Evolutionary conservation across 2,329 filamentous ascomycete genomes (phyloP), one percentile per base, ranked within the genome.

Genomic region (Phialophora expanda): DNA sequence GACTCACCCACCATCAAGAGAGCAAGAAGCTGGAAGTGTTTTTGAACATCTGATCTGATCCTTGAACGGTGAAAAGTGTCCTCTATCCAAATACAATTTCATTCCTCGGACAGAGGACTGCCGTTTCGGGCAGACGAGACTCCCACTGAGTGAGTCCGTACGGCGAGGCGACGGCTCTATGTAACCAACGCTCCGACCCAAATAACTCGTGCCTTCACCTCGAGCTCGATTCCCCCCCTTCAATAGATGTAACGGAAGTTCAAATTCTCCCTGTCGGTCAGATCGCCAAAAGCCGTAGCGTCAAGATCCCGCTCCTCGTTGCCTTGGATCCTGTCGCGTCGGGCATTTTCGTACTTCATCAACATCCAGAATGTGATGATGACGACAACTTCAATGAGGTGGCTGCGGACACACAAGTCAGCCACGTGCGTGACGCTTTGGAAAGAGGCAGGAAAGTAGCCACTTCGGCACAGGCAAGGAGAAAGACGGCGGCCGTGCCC

Each of bases 181-280:
- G 12, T n/a, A 8, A n/a, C 17, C 6, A 6, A 17, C 17, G 8
- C 6, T 17, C 14, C 12, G 17, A n/a, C 17, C 38, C 14, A 9
- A 20, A 44, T 44, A 17, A 17, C 17, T n/a, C 17, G 6, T 6
- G 14, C 8, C 6, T n/a, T 8, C 6, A 8, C 17, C 17, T 44
- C 38, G 12, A 44, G 4, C 38, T n/a, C 17, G 17, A 1, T 34
- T 44, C n/a, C 1, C 1, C 7, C 38, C 14, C 17, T 17, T 61
- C 58, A 69, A 46, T 69, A 69, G 50, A 69, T 69, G 61, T 71
- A 71, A 54, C 70, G 64, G 44, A 72, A 72, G 30, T 84, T 84
- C 67, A 81, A 60, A 66, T 85, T 85, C 75, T 84, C 82, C 22
- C 79, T 73, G 74, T 85, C 84, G 6, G 84, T 85, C 79, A 85